Evolutionary conservation across 257 asterid genomes (phyloP), one percentile per base, ranked within the genome.

Genomic region (Leptodermis oblonga): DNA sequence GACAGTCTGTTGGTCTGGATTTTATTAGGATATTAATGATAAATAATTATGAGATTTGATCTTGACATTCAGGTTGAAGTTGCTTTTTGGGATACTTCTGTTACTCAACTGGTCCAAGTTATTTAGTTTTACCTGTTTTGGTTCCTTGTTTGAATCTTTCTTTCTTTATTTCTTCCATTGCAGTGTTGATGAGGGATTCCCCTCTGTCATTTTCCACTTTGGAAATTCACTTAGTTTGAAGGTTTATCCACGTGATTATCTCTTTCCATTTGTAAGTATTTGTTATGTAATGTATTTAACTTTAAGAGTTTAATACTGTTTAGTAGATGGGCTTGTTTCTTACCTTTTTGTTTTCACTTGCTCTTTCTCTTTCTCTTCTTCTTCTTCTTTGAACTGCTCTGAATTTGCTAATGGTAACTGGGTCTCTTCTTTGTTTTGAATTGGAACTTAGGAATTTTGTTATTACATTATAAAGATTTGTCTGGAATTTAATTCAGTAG

Each of bases 171-270:
- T 58, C 74, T 66, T 77, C 49, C 74, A 17, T 70, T 83, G 92
- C 93, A 94, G 99, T 78, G 92, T 94, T 69, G 97, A 94, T 81
- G 97, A 87, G 73, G 97, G 87, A 68, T 94, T 94, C 74, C 99
- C 97, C 17, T 74, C 78, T 20, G 97, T 94, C 75, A 82, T 84
- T 67, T 88, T 94, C 77, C 96, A 91, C 80, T 94, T 94, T 81
- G 87, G 85, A 82, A 87, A 85, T 75, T 87, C 89, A 52, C 97
- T 94, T 67, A 22, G 81, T 59, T 82, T 94, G 87, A 91, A 73
- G 74, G 97, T 94, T 79, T 83, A 86, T 82, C 99, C 99, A 72
- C 88, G 78, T 28, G 99, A 94, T 66, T 94, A 94, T 81, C 86
- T 94, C 67, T 94, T 94, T 84, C 89, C 97, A 30, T 91, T 79